These are phyloP conservation scores for Heliosperma pusillum DNA, from an alignment of 148 eudicot species.

Conservation along the genomic window DNA sequence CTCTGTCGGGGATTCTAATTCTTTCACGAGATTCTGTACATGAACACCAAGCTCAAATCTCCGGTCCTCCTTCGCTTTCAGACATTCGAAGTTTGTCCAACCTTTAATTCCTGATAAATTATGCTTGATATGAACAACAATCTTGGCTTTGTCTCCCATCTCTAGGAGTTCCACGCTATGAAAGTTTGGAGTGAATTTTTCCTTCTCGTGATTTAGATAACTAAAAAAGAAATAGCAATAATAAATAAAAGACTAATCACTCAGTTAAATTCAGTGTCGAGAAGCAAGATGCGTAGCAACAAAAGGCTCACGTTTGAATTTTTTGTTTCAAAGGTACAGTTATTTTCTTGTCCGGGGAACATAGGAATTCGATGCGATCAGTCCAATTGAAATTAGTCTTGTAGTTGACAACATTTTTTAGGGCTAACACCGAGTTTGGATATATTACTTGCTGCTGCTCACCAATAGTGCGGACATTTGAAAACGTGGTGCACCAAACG, in stretches of 20 bases:
- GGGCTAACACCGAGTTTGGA: slow-evolving; percentile 5
- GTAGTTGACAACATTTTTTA: slow-evolving; percentile 2
- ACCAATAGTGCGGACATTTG: slow-evolving; percentile 4
- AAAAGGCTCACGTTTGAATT: slow-evolving; percentile 8
- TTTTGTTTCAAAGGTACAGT: not conserved
- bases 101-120: not conserved
- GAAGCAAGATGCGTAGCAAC: not conserved
- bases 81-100: not conserved
- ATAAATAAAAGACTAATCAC: not conserved
- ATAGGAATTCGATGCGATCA: slow-evolving; percentile 7
- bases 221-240: not conserved
- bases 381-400: slow-evolving; percentile 14
- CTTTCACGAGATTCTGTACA: not conserved
- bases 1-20: not conserved
- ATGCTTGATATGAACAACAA: not conserved
- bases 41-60: not conserved
- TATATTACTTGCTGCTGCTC: slow-evolving; percentile 2
- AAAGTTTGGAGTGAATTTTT: not conserved
- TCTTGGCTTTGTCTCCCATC: not conserved
- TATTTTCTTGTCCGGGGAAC: not conserved
- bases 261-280: not conserved
- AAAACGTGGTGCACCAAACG: slow-evolving; percentile 14
- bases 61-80: not conserved
- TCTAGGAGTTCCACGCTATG: not conserved
- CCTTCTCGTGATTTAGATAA: not conserved